Evolutionary conservation across 768 basidiomycete species (phyloP).

Genomic region (Collybiopsis luxurians): DNA sequence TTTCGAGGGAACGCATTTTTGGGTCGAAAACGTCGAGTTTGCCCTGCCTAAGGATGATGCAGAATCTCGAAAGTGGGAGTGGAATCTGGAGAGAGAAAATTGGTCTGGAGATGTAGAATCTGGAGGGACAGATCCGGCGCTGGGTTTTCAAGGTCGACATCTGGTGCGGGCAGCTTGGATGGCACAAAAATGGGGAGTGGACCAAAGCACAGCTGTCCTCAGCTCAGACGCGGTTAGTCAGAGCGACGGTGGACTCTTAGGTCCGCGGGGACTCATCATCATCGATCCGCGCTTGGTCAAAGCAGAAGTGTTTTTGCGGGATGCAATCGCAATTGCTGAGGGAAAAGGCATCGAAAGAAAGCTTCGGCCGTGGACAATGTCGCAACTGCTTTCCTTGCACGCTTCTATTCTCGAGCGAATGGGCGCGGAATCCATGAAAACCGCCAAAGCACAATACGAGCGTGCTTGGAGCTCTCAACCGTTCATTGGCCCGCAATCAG

Average conservation of each 20-base stretch:
- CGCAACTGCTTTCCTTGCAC: constrained; percentile 53
- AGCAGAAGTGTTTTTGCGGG: constrained; percentile 51
- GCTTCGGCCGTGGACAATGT: constrained; percentile 48
- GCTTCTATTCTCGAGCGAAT: constrained; percentile 60
- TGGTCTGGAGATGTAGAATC: constrained; percentile 54
- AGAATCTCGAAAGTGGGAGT: constrained; percentile 60
- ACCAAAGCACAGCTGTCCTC: constrained; percentile 34
- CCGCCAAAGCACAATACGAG: constrained; percentile 56
- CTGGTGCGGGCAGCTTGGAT: constrained; percentile 71
- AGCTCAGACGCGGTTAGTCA: constrained; percentile 29
- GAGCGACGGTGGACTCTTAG: constrained; percentile 25
- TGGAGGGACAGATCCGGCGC: constrained; percentile 72
- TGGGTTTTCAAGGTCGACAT: constrained; percentile 61
- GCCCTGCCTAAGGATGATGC: constrained; percentile 43
- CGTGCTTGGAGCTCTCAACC: constrained; percentile 45
- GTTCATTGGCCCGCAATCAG: constrained; percentile 37
- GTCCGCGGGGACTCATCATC: constrained; percentile 36
- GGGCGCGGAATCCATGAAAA: constrained; percentile 47
- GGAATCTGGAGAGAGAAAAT: constrained; percentile 58
- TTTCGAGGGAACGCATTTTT: constrained; percentile 60
- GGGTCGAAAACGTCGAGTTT: constrained; percentile 57
- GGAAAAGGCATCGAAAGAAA: constrained; percentile 31
- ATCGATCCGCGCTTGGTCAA: constrained; percentile 55
- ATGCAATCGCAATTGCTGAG: constrained; percentile 46
- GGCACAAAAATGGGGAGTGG: constrained; percentile 61